Base-by-base conservation (phyloP, 768 basidiomycete species). In the Xerocomus spinulosus region DNA sequence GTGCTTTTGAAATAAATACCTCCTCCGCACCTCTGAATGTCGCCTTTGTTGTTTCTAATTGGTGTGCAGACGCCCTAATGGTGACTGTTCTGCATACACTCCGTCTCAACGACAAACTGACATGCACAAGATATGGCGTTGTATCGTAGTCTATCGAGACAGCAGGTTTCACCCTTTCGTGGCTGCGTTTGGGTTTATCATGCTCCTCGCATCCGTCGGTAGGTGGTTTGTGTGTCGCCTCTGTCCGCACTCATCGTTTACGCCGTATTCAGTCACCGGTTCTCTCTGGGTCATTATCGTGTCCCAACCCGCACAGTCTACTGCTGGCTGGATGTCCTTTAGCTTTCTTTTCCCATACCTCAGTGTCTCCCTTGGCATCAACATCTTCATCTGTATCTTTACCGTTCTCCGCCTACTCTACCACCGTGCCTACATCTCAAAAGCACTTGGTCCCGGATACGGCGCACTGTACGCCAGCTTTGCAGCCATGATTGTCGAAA, bases 401-500 rank as follows among this genome's bases (percentile, higher is more conserved):
- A 70, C 66, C 0, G 66, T 66, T 42, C 1, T 57, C 7, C 69
- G 69, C 15, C 48, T 69, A 9, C 42, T 70, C 3, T 59, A 62
- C 35, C 67, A 64, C 47, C 56, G 63, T 32, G 43, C 52, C 20
- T 57, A 53, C 44, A 57, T 61, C 41, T 54, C 56, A 21, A 60
- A 26, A 24, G 58, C 49, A 29, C 63, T 68, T n/a, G 65, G 67
- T 21, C 46, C 52, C 2, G 58, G 21, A 9, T 60, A 68, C 17
- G 58, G 62, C 20, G 37, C 25, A 5, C 50, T 64, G 4, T 70
- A 70, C 6, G 41, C 62, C n/a, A 60, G 59, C 48, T 61, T 70
- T 24, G 64, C 67, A n/a, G 44, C 67, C 13, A 65, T 69, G 61
- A 48, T 69, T 7, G 42, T 69, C 17, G 68, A 69, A 52, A 68